These are phyloP conservation scores for Volvox africanus DNA, from an alignment of 139 green algal genomes.

Conservation along the genomic window DNA sequence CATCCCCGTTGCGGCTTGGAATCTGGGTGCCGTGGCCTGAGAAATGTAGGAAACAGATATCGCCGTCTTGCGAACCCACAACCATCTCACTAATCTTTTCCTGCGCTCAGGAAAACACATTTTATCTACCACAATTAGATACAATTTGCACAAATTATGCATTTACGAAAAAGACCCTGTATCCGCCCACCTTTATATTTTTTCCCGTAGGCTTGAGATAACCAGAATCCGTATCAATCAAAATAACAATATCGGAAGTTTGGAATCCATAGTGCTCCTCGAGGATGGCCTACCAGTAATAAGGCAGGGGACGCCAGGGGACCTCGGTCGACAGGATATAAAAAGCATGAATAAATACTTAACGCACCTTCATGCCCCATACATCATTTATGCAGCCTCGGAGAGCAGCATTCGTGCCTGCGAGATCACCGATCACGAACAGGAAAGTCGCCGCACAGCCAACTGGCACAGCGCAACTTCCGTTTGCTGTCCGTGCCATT, in stretches of 20 bases:
- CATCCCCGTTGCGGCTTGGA: conserved; percentile 20
- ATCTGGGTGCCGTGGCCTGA: conserved; percentile 81
- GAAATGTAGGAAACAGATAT: conserved; percentile 83
- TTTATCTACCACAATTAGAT: not conserved
- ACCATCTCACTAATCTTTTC: conserved; percentile 68
- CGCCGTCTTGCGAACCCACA: conserved; percentile 52
- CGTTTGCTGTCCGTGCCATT: not conserved
- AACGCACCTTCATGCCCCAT: conserved; percentile 55
- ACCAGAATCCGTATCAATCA: conserved; percentile 71
- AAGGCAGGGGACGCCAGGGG: too few relatives aligned
- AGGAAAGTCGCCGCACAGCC: not conserved
- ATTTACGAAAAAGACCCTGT: not conserved
- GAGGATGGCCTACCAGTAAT: conserved; percentile 46
- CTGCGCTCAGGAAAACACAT: conserved; percentile 14
- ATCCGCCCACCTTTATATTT: conserved; percentile 77
- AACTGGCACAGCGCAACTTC: conserved; percentile 6
- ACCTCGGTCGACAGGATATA: too few relatives aligned
- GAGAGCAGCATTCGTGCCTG: conserved; percentile 69
- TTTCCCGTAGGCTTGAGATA: conserved; percentile 71
- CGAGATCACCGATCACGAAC: not conserved
- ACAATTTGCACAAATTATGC: too few relatives aligned
- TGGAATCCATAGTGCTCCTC: conserved; percentile 71
- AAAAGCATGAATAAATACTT: not conserved
- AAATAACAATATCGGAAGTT: conserved; percentile 61
- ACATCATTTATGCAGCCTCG: conserved; percentile 85